phyloP scores from a whole-genome alignment of 176 grass and related monocot species.

The Typha latifolia region DNA sequence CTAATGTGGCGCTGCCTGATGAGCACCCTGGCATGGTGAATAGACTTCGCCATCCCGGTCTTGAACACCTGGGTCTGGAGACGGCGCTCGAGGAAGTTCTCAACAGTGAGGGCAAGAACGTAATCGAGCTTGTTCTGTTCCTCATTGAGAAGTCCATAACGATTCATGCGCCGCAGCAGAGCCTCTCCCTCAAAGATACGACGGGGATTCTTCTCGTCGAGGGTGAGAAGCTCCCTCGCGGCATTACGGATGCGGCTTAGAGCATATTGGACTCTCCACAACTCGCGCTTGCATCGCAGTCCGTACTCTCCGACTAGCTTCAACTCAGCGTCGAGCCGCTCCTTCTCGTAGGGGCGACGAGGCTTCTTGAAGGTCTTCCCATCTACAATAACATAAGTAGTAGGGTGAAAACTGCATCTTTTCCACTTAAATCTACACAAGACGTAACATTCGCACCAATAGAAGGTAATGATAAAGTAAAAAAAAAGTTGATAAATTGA shows the following conservation, averaged over 20 bases:
- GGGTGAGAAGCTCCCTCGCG: conserved; percentile 61
- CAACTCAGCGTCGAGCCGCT: conserved; percentile 56
- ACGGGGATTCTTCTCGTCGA: conserved; percentile 69
- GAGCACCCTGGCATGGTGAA: conserved; percentile 59
- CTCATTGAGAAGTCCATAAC: conserved; percentile 55
- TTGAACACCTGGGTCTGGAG: conserved; percentile 74
- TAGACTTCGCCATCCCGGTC: conserved; percentile 74
- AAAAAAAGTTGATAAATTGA: background rate
- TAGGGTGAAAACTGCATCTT: no score
- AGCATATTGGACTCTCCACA: conserved; percentile 62
- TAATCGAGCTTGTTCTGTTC: conserved; percentile 77
- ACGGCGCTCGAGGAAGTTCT: conserved; percentile 63
- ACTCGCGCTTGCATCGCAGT: conserved; percentile 63
- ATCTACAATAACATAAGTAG: conserved; percentile 22
- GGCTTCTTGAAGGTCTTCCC: conserved; percentile 82
- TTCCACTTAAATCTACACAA: no score
- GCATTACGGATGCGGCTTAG: conserved; percentile 64
- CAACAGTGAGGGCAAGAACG: conserved; percentile 59
- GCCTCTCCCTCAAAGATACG: conserved; percentile 78
- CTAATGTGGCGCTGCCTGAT: conserved; percentile 77
- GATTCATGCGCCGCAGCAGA: conserved; percentile 60
- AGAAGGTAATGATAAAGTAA: background rate
- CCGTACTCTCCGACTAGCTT: conserved; percentile 70
- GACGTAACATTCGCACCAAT: no score
- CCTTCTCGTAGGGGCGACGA: conserved; percentile 68